Conservation (phyloP, 345 rosid genomes). For the Moricandia moricandioides region DNA sequence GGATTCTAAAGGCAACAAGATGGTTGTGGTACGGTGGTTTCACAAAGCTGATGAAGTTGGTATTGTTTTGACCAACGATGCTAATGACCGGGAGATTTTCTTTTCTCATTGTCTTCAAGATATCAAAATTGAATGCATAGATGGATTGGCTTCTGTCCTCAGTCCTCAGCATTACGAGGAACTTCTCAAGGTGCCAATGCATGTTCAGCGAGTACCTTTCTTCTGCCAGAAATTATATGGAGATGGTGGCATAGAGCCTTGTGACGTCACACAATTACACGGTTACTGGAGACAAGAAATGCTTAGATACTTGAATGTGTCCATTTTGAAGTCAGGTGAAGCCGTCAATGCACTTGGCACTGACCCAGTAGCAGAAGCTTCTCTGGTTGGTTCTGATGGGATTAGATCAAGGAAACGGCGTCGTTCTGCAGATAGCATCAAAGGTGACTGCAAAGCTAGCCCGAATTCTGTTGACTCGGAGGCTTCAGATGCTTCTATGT, state of each 20-base stretch:
- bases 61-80: conserved; percentile 51
- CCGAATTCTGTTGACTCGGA: conserved; percentile 15
- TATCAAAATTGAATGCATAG: conserved; percentile 79
- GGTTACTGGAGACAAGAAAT: conserved; percentile 83
- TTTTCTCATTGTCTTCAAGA: conserved; percentile 86
- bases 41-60: conserved; percentile 92
- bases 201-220: conserved; percentile 44
- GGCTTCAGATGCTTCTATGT: conserved; percentile 25
- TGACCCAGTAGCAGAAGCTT: conserved; percentile 23
- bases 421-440: conserved; percentile 23
- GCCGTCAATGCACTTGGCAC: conserved; percentile 26
- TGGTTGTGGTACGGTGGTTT: conserved; percentile 88
- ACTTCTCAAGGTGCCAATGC: conserved; percentile 38
- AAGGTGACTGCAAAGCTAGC: conserved; percentile 31
- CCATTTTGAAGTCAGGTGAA: conserved; percentile 29
- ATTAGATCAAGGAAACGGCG: conserved; percentile 52
- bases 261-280: conserved; percentile 59
- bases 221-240: conserved; percentile 61
- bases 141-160: conserved; percentile 83
- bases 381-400: conserved; percentile 36
- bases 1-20: conserved; percentile 63
- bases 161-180: conserved; percentile 66
- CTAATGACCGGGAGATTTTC: conserved; percentile 74
- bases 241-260: conserved; percentile 60
- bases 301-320: conserved; percentile 36